These are phyloP conservation scores for Lablab purpureus DNA, from an alignment of 306 rosid species.

Conservation along the genomic window DNA sequence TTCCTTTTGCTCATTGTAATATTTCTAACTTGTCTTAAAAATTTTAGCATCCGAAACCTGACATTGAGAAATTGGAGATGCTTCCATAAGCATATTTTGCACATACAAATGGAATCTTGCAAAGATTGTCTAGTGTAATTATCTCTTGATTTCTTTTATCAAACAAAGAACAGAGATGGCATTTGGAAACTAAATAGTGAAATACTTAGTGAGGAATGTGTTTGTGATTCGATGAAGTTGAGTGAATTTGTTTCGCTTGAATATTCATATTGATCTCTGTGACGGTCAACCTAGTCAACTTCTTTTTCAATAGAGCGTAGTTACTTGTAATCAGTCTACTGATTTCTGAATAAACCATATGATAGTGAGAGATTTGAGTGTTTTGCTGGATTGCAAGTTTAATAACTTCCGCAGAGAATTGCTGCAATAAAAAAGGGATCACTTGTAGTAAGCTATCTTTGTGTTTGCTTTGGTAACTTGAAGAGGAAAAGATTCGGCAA, in stretches of 20 bases:
- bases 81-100: constrained; percentile 91
- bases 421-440: too few relatives aligned
- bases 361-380: neutral
- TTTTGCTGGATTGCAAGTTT: neutral
- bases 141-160: neutral
- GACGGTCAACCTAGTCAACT: constrained; percentile 36
- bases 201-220: neutral
- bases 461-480: too few relatives aligned
- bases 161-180: too few relatives aligned
- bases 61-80: constrained; percentile 87
- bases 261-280: constrained; percentile 43
- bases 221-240: constrained; percentile 44
- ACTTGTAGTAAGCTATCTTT: too few relatives aligned
- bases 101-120: constrained; percentile 76
- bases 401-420: neutral
- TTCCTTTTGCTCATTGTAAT: too few relatives aligned
- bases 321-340: neutral
- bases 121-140: constrained; percentile 72
- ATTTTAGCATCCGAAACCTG: constrained; percentile 54
- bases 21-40: too few relatives aligned
- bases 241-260: constrained; percentile 71
- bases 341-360: neutral
- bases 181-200: too few relatives aligned
- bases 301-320: constrained; percentile 17
- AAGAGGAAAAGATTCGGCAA: too few relatives aligned